Evolutionary conservation across 1,284 basidiomycete genomes (phyloP).

Genomic region (Cutaneotrichosporon sp.): DNA sequence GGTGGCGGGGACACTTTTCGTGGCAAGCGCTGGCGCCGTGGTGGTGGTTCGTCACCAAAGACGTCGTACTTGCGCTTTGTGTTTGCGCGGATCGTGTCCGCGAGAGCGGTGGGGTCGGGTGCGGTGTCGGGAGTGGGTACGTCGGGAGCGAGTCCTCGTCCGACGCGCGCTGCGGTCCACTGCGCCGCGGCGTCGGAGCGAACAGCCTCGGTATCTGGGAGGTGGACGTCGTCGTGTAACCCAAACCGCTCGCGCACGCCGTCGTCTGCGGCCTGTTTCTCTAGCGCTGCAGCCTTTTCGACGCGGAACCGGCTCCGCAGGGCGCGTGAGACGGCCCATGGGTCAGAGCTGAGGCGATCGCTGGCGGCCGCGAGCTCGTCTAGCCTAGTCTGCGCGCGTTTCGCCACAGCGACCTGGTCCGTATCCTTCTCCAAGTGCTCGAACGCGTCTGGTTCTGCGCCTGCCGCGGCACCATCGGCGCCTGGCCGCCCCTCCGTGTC

Average conservation of each 20-base stretch:
- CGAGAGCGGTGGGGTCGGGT: not conserved
- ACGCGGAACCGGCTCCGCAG: constrained; percentile 74
- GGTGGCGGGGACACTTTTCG: constrained; percentile 1
- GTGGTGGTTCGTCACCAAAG: constrained; percentile 1
- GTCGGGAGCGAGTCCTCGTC: not conserved
- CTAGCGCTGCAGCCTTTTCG: constrained; percentile 71
- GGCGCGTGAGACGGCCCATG: constrained; percentile 68
- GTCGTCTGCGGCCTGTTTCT: constrained; percentile 52
- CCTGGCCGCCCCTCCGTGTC: constrained; percentile 62
- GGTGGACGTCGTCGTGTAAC: constrained; percentile 54
- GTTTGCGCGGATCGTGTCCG: constrained; percentile 4
- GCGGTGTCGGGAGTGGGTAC: not conserved
- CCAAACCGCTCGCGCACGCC: constrained; percentile 68
- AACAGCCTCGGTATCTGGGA: constrained; percentile 31
- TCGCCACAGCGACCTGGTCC: constrained; percentile 64
- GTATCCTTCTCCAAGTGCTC: constrained; percentile 81
- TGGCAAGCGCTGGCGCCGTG: not conserved
- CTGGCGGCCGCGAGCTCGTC: constrained; percentile 69
- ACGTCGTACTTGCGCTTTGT: constrained; percentile 10
- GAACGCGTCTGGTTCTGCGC: constrained; percentile 61
- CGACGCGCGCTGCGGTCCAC: constrained; percentile 24
- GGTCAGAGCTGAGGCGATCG: constrained; percentile 71
- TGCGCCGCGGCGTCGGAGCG: constrained; percentile 22
- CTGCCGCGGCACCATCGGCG: constrained; percentile 17
- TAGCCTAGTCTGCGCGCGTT: constrained; percentile 66